Evolutionary conservation across 2,329 filamentous ascomycete genomes (phyloP).

Genomic region (Emergomyces africanus): DNA sequence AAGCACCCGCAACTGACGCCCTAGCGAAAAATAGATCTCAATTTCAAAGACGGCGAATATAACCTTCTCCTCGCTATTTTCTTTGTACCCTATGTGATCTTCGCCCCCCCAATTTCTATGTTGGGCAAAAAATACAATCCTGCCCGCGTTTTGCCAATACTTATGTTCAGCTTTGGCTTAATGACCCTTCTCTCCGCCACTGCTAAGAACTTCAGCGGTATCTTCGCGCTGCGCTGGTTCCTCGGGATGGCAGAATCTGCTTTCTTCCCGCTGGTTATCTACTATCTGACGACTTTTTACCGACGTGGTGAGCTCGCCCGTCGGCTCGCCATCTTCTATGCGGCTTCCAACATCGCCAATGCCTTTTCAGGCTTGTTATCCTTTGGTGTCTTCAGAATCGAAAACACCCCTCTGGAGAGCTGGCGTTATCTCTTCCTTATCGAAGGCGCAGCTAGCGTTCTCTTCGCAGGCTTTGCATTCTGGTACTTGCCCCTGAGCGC

Average conservation of each 20-base stretch:
- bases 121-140: conserved; percentile 57
- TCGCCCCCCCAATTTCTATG: conserved; percentile 53
- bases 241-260: conserved; percentile 55
- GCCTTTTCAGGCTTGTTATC: conserved; percentile 50
- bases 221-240: conserved; percentile 58
- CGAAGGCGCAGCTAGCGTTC: conserved; percentile 46
- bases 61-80: conserved; percentile 59
- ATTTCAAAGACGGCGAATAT: conserved; percentile 52
- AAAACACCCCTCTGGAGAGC: conserved; percentile 33
- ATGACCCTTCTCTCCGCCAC: conserved; percentile 49
- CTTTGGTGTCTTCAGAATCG: conserved; percentile 49
- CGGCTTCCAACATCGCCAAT: conserved; percentile 59
- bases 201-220: conserved; percentile 47
- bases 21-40: conserved; percentile 27
- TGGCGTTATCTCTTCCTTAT: conserved; percentile 46
- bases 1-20: not conserved
- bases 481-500: conserved; percentile 56
- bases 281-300: conserved; percentile 55
- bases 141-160: conserved; percentile 48
- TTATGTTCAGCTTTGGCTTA: conserved; percentile 57
- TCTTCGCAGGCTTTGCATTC: conserved; percentile 52
- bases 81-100: conserved; percentile 62
- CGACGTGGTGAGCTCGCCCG: conserved; percentile 57
- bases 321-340: conserved; percentile 62
- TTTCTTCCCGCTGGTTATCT: conserved; percentile 58